Conservation (phyloP, 768 basidiomycete genomes). For the Lactarius evosmus region DNA sequence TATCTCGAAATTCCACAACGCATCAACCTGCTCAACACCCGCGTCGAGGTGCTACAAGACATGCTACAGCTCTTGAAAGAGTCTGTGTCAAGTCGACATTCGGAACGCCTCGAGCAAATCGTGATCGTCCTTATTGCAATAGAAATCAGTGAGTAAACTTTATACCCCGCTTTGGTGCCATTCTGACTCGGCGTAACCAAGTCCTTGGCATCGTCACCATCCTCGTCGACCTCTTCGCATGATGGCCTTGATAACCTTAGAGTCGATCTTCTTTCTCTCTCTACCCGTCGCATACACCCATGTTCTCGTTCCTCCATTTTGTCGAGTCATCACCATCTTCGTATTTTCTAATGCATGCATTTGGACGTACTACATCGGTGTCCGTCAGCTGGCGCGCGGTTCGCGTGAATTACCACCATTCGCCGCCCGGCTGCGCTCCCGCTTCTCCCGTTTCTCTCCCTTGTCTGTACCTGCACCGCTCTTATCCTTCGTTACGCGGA, state of each 20-base stretch:
- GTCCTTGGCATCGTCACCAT: slow-evolving; percentile 91
- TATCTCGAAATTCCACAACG: slow-evolving; percentile 95
- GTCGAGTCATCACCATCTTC: slow-evolving; percentile 27
- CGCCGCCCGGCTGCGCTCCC: slow-evolving; percentile 14
- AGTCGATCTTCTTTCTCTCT: not conserved
- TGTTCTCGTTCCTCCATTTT: slow-evolving; percentile 9
- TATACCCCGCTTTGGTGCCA: not conserved
- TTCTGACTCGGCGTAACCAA: slow-evolving; percentile 31
- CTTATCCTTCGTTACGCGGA: slow-evolving; percentile 64
- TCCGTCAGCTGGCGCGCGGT: slow-evolving; percentile 5
- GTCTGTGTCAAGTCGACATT: slow-evolving; percentile 85
- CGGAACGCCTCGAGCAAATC: slow-evolving; percentile 89
- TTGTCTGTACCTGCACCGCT: slow-evolving; percentile 24
- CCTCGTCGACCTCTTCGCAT: slow-evolving; percentile 65
- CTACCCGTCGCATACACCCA: slow-evolving; percentile 11
- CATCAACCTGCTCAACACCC: slow-evolving; percentile 87
- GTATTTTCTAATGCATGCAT: slow-evolving; percentile 37
- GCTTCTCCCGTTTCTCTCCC: slow-evolving; percentile 21
- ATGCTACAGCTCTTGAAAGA: slow-evolving; percentile 96
- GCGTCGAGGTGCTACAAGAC: slow-evolving; percentile 95
- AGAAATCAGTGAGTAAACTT: slow-evolving; percentile 61
- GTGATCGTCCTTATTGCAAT: slow-evolving; percentile 89
- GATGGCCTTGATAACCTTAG: slow-evolving; percentile 21
- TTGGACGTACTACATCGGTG: not conserved
- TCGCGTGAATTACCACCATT: slow-evolving; percentile 10